Evolutionary conservation across 768 basidiomycete species (phyloP).

Genomic region (Tulasnella sp.): DNA sequence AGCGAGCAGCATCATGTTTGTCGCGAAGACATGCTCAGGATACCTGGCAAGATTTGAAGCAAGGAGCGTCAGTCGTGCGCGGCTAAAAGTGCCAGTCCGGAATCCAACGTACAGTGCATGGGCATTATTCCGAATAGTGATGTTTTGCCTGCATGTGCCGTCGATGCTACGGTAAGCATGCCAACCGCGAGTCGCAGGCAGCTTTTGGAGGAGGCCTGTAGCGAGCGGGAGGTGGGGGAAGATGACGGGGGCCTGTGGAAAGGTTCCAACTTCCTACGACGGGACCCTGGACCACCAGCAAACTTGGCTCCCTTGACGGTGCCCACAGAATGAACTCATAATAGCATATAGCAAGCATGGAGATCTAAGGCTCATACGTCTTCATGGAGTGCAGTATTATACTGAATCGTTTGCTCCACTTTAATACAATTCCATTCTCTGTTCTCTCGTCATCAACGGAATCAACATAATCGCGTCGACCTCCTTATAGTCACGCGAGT

Average conservation of each 20-base stretch:
- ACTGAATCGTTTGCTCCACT: slow-evolving; percentile 23
- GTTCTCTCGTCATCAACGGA: slow-evolving; percentile 17
- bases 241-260: background rate
- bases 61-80: background rate
- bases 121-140: background rate
- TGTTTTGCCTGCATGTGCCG: slow-evolving; percentile 8
- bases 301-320: background rate
- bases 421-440: background rate
- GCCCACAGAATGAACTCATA: background rate
- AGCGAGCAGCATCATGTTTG: background rate
- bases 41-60: background rate
- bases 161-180: background rate
- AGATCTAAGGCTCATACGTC: background rate
- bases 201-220: background rate
- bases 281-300: background rate
- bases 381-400: slow-evolving; percentile 20
- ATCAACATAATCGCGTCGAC: too few species aligned
- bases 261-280: background rate
- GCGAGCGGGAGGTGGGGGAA: background rate
- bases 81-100: background rate
- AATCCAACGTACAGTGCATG: background rate
- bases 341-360: background rate
- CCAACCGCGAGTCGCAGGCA: background rate
- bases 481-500: too few species aligned
- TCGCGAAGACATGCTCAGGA: background rate